phyloP scores from a whole-genome alignment of 2,329 filamentous ascomycete genomes.

The Ophidiomyces ophidiicola region DNA sequence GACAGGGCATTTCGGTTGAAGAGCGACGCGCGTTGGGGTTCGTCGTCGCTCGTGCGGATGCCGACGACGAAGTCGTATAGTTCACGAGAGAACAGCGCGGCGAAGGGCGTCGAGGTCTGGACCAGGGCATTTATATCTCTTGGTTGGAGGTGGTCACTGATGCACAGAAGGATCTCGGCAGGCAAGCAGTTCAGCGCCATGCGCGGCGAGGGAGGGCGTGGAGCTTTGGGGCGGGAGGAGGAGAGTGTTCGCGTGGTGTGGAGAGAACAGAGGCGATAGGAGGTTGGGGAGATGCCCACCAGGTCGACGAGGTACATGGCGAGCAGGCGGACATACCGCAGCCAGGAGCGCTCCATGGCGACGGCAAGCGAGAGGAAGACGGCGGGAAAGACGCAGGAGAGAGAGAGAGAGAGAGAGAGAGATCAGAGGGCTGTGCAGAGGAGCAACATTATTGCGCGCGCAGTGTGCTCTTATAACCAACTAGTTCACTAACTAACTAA shows the following conservation, averaged over 20 bases:
- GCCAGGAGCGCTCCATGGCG: slow-evolving; percentile 1
- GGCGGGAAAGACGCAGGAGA: neutral
- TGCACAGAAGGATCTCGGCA: slow-evolving; percentile 7
- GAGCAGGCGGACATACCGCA: neutral
- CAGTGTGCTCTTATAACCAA: too few species aligned
- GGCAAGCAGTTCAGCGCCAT: slow-evolving; percentile 3
- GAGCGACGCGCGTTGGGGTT: neutral
- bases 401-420: neutral
- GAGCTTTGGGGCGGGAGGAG: neutral
- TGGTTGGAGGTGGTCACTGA: slow-evolving; percentile 6
- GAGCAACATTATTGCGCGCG: too few species aligned
- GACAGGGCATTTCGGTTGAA: slow-evolving; percentile 1
- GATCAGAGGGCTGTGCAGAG: too few species aligned
- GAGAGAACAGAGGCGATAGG: neutral
- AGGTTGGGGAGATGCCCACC: neutral
- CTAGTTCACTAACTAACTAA: too few species aligned
- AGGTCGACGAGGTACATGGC: slow-evolving; percentile 4
- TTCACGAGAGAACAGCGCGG: slow-evolving; percentile 2
- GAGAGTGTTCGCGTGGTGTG: slow-evolving; percentile 3
- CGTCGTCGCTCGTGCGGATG: neutral
- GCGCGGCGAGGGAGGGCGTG: neutral
- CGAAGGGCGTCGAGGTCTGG: slow-evolving; percentile 1
- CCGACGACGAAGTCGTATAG: slow-evolving; percentile 7
- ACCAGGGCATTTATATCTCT: slow-evolving; percentile 7
- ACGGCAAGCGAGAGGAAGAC: neutral